phyloP scores from a whole-genome alignment of 306 rosid genomes.

The Quercus rubra region DNA sequence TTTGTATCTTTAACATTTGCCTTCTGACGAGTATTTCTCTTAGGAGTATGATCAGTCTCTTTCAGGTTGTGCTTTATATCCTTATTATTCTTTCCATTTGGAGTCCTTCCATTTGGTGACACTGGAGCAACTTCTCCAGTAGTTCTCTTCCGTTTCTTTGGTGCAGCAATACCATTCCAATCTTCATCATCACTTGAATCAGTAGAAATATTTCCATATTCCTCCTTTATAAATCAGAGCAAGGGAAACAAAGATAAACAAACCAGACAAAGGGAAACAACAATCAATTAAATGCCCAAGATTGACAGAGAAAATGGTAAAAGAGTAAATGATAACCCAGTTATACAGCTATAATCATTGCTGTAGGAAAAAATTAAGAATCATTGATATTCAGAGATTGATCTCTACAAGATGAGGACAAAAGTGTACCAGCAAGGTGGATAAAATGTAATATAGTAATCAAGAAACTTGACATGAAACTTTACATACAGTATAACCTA shows the following conservation, averaged over 20 bases:
- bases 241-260: constrained; percentile 26
- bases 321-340: background rate
- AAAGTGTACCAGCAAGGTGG: background rate
- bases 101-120: constrained; percentile 33
- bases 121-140: constrained; percentile 4
- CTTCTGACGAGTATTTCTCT: constrained; percentile 33
- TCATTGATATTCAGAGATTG: too few species aligned
- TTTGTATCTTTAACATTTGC: constrained; percentile 38
- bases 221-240: constrained; percentile 48
- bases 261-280: constrained; percentile 11
- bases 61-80: constrained; percentile 17
- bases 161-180: constrained; percentile 39
- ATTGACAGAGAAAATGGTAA: background rate
- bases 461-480: background rate
- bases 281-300: constrained; percentile 1
- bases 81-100: constrained; percentile 39
- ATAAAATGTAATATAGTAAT: background rate
- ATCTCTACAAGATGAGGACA: background rate
- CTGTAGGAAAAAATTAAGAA: background rate
- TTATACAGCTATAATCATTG: background rate
- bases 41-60: constrained; percentile 28
- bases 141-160: constrained; percentile 29
- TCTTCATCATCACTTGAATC: constrained; percentile 86
- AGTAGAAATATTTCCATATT: constrained; percentile 46
- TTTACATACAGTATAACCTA: too few species aligned